Evolutionary conservation across 441 rosid species (phyloP).

Genomic region (Croton setiger): DNA sequence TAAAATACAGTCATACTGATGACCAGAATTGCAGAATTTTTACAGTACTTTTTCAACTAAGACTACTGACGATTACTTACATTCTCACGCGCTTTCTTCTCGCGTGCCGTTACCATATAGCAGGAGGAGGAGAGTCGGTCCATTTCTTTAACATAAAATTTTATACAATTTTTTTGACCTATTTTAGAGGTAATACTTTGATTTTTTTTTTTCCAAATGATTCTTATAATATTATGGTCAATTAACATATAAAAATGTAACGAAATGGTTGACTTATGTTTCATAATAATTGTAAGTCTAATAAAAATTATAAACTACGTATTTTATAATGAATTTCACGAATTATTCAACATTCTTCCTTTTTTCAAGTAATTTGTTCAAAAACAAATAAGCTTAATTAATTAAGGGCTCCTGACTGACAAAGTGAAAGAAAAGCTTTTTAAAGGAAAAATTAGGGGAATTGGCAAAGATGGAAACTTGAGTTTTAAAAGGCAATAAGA

Average conservation of each 20-base stretch:
- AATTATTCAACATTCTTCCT: no score
- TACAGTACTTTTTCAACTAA: not conserved
- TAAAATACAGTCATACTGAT: conserved; percentile 6
- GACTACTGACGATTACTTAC: not conserved
- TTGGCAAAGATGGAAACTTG: not conserved
- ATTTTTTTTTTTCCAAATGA: not conserved
- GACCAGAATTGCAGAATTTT: conserved; percentile 6
- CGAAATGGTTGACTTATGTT: not conserved
- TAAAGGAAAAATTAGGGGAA: not conserved
- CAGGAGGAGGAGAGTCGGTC: no score
- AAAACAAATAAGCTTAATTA: no score
- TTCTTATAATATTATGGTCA: no score
- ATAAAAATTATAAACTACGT: no score
- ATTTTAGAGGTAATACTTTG: no score
- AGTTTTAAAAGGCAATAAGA: conserved; percentile 5
- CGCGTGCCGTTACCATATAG: not conserved
- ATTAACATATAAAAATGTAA: no score
- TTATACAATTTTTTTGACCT: no score
- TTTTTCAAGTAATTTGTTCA: no score
- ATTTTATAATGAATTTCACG: no score
- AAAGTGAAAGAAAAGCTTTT: not conserved
- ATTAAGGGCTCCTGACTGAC: not conserved
- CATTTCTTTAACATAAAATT: no score
- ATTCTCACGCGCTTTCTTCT: not conserved
- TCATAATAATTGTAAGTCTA: no score